These are phyloP conservation scores for Aspergillus brasiliensis DNA, from an alignment of 2,329 filamentous ascomycete genomes.

Conservation along the genomic window DNA sequence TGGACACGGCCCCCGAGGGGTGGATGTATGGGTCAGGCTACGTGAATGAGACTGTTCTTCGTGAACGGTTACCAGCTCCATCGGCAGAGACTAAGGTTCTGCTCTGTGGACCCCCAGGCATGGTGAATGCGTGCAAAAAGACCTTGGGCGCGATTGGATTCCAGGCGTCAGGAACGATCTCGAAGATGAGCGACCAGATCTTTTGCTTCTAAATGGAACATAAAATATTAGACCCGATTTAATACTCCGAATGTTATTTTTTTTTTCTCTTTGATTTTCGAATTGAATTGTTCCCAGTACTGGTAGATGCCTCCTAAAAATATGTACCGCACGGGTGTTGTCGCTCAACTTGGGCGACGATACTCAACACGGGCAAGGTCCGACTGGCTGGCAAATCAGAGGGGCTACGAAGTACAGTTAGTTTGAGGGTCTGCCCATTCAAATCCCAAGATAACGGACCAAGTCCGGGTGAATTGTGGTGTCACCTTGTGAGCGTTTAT, in stretches of 20 bases:
- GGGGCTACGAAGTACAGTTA: too few species aligned
- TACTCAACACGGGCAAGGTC: too few species aligned
- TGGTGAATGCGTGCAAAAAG: slow-evolving; percentile 61
- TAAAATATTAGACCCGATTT: background rate
- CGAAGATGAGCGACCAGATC: slow-evolving; percentile 58
- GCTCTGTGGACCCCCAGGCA: slow-evolving; percentile 63
- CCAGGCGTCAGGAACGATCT: slow-evolving; percentile 51
- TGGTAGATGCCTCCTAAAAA: too few species aligned
- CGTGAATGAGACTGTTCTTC: slow-evolving; percentile 55
- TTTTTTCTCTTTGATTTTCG: background rate
- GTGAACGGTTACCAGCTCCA: slow-evolving; percentile 52
- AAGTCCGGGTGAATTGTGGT: too few species aligned
- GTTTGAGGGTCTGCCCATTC: too few species aligned
- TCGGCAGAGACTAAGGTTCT: slow-evolving; percentile 54
- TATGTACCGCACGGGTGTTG: too few species aligned
- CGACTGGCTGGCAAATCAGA: too few species aligned
- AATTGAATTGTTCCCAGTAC: too few species aligned
- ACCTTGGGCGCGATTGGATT: slow-evolving; percentile 54
- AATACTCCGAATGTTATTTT: background rate
- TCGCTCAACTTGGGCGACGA: too few species aligned
- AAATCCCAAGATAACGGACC: too few species aligned
- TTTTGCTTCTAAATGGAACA: slow-evolving; percentile 52
- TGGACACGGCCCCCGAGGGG: slow-evolving; percentile 50
- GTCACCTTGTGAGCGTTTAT: background rate
- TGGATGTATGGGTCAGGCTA: slow-evolving; percentile 56